These are phyloP conservation scores for Dictyostelium intermedium DNA, from an alignment of 78 protist species.

Conservation along the genomic window DNA sequence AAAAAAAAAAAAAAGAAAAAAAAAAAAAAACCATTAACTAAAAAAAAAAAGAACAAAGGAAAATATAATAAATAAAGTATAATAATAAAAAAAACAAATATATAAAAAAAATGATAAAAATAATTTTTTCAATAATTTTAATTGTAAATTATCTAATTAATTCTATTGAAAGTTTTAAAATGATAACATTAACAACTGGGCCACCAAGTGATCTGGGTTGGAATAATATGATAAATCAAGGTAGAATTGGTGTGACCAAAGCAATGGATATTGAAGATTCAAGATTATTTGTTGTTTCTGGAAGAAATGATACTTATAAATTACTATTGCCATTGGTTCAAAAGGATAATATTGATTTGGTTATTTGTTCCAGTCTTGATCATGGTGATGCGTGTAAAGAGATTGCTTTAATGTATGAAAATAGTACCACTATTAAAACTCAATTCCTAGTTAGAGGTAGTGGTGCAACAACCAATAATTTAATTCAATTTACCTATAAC, in stretches of 20 bases:
- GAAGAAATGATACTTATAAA: background rate
- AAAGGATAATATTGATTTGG: background rate
- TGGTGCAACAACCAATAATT: background rate
- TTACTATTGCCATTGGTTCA: background rate
- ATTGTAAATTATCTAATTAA: background rate
- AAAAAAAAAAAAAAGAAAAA: too few relatives aligned
- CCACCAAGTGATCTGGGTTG: constrained; percentile 34
- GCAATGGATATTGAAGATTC: background rate
- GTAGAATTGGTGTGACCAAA: background rate
- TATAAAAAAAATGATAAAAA: background rate
- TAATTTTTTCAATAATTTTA: background rate
- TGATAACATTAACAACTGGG: background rate
- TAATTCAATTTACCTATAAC: background rate
- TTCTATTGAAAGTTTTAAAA: background rate
- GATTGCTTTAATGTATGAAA: background rate
- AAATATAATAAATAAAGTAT: too few relatives aligned
- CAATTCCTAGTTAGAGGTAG: background rate
- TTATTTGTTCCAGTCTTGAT: background rate
- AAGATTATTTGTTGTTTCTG: background rate
- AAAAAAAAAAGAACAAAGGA: too few relatives aligned
- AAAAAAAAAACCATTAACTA: too few relatives aligned
- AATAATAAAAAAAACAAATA: too few relatives aligned
- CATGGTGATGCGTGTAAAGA: background rate
- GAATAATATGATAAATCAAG: constrained; percentile 24
- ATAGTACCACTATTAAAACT: background rate